Conservation (phyloP, 2,329 filamentous ascomycete genomes). For the Botrytis byssoidea region DNA sequence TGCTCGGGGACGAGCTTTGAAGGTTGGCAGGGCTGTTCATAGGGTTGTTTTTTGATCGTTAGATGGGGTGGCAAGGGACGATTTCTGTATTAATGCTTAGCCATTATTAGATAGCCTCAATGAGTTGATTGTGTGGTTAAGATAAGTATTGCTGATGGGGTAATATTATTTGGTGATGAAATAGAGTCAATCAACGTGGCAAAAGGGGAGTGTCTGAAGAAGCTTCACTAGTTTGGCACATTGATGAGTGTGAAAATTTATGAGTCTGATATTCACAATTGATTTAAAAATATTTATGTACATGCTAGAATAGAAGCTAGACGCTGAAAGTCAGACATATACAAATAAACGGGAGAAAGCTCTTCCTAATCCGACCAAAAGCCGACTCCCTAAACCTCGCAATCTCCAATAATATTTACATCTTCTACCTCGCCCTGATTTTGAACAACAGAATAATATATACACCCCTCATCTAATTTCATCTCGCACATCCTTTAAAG, state of each 20-base stretch:
- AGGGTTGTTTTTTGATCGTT: not conserved
- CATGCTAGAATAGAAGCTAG: not conserved
- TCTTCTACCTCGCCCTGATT: no score
- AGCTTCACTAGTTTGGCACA: not conserved
- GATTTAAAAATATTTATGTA: not conserved
- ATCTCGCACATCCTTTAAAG: not conserved
- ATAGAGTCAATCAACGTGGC: not conserved
- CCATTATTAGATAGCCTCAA: not conserved
- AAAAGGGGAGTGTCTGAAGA: not conserved
- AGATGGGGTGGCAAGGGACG: no score
- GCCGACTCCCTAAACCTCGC: not conserved
- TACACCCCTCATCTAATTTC: not conserved
- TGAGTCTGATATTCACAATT: not conserved
- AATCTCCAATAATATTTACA: not conserved
- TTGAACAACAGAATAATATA: not conserved
- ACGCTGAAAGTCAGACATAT: not conserved
- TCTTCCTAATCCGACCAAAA: not conserved
- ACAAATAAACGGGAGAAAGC: not conserved
- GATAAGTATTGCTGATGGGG: not conserved
- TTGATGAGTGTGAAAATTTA: not conserved
- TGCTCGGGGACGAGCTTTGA: not conserved
- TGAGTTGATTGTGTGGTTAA: not conserved
- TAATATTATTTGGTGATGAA: not conserved
- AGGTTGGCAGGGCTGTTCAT: conserved; percentile 6
- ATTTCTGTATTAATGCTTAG: not conserved